These are phyloP conservation scores for Chaetomium sp. DNA, from an alignment of 2,329 filamentous ascomycete genomes.

Conservation along the genomic window DNA sequence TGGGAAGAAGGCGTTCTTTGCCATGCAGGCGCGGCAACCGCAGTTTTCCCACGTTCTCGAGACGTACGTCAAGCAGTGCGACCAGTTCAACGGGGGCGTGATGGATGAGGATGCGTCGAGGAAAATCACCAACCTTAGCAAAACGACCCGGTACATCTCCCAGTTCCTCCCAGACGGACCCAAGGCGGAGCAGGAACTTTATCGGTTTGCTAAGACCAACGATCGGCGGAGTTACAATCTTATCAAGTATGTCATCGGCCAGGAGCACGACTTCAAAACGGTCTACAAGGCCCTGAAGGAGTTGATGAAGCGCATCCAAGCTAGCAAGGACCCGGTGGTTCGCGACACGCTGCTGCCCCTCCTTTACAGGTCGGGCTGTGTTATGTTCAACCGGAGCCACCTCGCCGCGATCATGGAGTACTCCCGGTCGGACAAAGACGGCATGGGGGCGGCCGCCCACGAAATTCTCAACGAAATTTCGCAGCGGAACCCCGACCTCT, in stretches of 20 bases:
- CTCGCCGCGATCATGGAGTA: constrained; percentile 84
- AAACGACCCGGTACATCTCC: constrained; percentile 65
- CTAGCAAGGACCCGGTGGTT: constrained; percentile 55
- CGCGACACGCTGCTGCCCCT: constrained; percentile 77
- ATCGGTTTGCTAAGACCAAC: constrained; percentile 85
- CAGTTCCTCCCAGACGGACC: constrained; percentile 69
- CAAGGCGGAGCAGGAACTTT: constrained; percentile 68
- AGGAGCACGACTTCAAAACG: constrained; percentile 86
- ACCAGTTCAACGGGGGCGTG: constrained; percentile 83
- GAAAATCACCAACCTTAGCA: constrained; percentile 63
- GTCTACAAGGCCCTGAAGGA: constrained; percentile 88
- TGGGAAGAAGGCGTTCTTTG: constrained; percentile 82
- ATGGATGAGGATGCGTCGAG: constrained; percentile 64
- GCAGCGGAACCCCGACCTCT: constrained; percentile 77
- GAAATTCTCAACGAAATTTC: constrained; percentile 91
- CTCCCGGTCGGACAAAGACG: constrained; percentile 75
- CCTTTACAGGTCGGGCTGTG: constrained; percentile 72
- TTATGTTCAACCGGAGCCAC: constrained; percentile 93
- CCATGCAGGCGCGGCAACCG: constrained; percentile 71
- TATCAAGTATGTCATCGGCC: constrained; percentile 75
- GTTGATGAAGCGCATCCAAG: constrained; percentile 72
- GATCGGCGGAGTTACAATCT: constrained; percentile 87
- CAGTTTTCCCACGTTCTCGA: constrained; percentile 66
- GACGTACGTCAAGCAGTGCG: constrained; percentile 75
- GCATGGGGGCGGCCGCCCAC: constrained; percentile 71